These are phyloP conservation scores for Dujonia santamariae DNA, from an alignment of 1,139 yeast species.

Conservation along the genomic window DNA sequence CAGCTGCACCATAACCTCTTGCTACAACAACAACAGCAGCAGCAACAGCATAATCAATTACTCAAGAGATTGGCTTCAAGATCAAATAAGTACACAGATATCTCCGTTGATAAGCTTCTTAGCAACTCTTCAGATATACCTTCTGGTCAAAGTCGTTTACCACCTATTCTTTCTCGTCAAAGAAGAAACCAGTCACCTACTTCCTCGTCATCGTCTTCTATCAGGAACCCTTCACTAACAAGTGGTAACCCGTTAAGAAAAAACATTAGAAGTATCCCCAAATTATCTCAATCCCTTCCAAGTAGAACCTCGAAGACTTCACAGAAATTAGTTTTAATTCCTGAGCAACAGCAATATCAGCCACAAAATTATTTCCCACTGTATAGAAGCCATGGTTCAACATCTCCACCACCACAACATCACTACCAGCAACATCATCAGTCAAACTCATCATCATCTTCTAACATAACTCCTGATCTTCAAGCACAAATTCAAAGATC, in stretches of 20 bases:
- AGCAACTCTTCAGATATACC: slow-evolving; percentile 84
- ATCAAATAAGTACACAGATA: slow-evolving; percentile 56
- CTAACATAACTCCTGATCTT: slow-evolving; percentile 17
- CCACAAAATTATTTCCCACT: slow-evolving; percentile 10
- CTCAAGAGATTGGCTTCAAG: slow-evolving; percentile 15
- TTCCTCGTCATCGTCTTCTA: slow-evolving; percentile 12
- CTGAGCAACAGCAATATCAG: slow-evolving; percentile 47
- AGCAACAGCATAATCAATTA: slow-evolving; percentile 12
- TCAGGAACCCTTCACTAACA: slow-evolving; percentile 12
- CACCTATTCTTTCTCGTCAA: slow-evolving; percentile 15
- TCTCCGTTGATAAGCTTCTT: slow-evolving; percentile 67
- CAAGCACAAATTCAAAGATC: slow-evolving; percentile 46
- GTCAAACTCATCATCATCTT: slow-evolving; percentile 5
- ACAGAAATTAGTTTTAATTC: slow-evolving; percentile 82
- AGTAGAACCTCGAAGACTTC: slow-evolving; percentile 85
- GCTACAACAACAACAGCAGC: slow-evolving; percentile 15
- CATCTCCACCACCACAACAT: slow-evolving; percentile 16
- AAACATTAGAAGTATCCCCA: slow-evolving; percentile 46
- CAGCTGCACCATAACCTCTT: slow-evolving; percentile 15
- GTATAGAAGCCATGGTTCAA: slow-evolving; percentile 9
- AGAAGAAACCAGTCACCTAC: slow-evolving; percentile 9
- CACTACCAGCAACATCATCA: slow-evolving; percentile 6
- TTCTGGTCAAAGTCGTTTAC: slow-evolving; percentile 61
- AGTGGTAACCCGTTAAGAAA: slow-evolving; percentile 15
- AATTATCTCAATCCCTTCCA: slow-evolving; percentile 67